Evolutionary conservation across 192 early-diverging fungal genomes (phyloP), one percentile per base, ranked within the genome.

Genomic region (Gigaspora rosea): DNA sequence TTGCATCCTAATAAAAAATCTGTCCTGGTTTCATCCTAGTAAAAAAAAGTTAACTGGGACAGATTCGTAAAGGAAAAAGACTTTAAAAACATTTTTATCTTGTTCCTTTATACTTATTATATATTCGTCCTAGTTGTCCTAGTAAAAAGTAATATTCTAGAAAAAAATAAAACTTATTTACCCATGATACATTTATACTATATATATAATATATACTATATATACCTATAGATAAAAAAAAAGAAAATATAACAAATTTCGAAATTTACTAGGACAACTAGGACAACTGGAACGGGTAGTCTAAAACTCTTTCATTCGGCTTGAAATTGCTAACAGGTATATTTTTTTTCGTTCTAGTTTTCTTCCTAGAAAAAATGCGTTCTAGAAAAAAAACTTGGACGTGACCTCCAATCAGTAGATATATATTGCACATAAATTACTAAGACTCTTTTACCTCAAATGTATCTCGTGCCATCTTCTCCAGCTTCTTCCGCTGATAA

Each of bases 81-180:
- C 50, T 2, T 71, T 71, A 54, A 71, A 13, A 54, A 54, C 54
- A 35, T 0, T 51, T 71, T 71, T 71, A 71, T 7, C 70, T 71
- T 71, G 70, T 51, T 71, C 70, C 54, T 71, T 50, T 71, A 71
- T 71, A 71, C 50, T 71, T 71, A 7, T 71, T 71, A 4, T 71
- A 71, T 52, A 7, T 69, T 27, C 51, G 70, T 71, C 70, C 36
- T 41, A 59, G 71, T 59, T 73, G 56, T 59, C 33, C 6, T 4
- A 11, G 52, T 73, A 73, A 73, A 73, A 73, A 73, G 36, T 73
- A 73, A 32, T 1, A 73, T 58, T 73, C 71, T 73, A 73, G 32
- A 8, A 13, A 59, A 73, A 73, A 73, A 73, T 20, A 73, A 73
- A 73, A 73, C 52, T 59, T 8, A 41, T 73, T 59, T 54, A 73